Conservation (phyloP, 1,139 yeast genomes). For the Oligophagozyma castellii region DNA sequence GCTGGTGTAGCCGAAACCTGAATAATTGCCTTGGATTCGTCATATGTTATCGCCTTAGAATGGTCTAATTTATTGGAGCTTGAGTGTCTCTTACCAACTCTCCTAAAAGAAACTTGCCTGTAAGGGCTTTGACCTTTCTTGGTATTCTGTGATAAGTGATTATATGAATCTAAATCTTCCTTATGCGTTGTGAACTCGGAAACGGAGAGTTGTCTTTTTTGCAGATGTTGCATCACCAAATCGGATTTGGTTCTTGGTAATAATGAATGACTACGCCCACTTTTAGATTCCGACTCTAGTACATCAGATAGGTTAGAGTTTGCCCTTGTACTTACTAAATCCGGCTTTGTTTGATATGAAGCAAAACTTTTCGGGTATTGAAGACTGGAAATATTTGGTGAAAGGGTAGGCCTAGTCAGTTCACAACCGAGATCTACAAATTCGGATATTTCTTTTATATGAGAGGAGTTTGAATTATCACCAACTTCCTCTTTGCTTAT, state of each 20-base stretch:
- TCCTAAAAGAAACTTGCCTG: conserved; percentile 14
- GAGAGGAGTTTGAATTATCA: neutral
- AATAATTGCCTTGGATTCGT: conserved; percentile 3
- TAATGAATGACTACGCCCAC: conserved; percentile 9
- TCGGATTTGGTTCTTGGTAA: conserved; percentile 21
- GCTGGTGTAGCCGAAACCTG: conserved; percentile 23
- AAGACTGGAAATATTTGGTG: conserved; percentile 1
- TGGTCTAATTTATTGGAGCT: conserved; percentile 1
- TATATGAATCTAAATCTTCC: neutral
- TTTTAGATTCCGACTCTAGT: conserved; percentile 11
- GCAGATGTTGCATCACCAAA: conserved; percentile 17
- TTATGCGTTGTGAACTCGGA: no score
- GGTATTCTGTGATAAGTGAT: no score
- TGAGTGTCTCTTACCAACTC: conserved; percentile 18
- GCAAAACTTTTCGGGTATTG: no score
- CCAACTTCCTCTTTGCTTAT: neutral
- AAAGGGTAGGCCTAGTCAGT: conserved; percentile 2
- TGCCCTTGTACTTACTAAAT: conserved; percentile 9
- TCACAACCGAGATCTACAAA: neutral
- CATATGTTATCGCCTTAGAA: conserved; percentile 1
- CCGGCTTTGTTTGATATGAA: conserved; percentile 2
- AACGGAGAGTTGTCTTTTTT: conserved; percentile 21
- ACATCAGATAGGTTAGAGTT: conserved; percentile 17
- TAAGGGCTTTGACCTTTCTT: neutral
- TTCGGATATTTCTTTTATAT: neutral